Base-by-base conservation (phyloP, 1,284 basidiomycete species). In the Takashimella koratensis region DNA sequence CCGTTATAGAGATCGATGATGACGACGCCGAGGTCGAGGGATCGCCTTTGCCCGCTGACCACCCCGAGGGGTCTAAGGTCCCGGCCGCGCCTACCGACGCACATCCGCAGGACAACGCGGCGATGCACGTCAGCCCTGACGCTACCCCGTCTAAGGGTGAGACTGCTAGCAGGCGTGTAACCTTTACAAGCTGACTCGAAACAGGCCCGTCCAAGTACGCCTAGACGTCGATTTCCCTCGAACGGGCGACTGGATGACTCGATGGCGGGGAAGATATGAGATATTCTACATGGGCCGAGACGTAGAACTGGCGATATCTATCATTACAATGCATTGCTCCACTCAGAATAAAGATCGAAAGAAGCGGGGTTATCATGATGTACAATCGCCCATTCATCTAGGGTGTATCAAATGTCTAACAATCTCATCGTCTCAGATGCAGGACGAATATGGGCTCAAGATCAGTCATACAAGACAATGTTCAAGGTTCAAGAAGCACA, bases 91-190 rank as follows among this genome's bases (percentile, higher is more conserved):
- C 63, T 24, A 62, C 54, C 20, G 41, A 39, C 12, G 49, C 53
- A 16, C 65, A 62, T 19, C 60, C 63, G 20, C 44, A 47, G 16
- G 55, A 60, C 48, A 57, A 52, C 16, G 49, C 48, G 2, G 43
- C 55, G 40, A 39, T 44, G 5, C 52, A 41, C 20, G 24, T 36
- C 12, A 64, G 55, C 26, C 60, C 47, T 13, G 46, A 57, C 16
- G 60, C 53, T 45, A 60, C 53, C n/a, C 52, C 59, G n/a, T 26
- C 59, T 21, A 67, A 67, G 50, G 60, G 62, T 63, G 52, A 52
- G 63, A n/a, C 30, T 36, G 30, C 16, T 8, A 16, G 10, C 16
- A 36, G 30, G 16, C 16, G 8, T 36, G 30, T 43, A 41, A n/a
- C 11, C 23, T 48, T 19, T 24, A 8, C 21, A 5, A 20, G 21